Evolutionary conservation across 163 green algal species (phyloP).

Genomic region (Smithsoniella earleae): DNA sequence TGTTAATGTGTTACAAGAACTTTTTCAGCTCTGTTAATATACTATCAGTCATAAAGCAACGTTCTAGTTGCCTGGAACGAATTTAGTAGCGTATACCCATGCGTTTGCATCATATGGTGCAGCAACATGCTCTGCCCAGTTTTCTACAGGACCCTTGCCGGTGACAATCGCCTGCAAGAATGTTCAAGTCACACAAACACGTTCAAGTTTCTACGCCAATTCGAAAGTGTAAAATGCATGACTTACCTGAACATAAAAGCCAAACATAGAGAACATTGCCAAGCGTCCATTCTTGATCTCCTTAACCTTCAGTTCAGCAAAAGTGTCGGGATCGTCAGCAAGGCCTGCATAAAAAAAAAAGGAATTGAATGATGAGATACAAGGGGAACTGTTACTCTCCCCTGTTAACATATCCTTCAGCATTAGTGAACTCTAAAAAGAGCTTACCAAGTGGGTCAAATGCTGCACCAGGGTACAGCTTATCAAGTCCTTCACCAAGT

Average conservation of each 20-base stretch:
- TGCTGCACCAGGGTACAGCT: constrained; percentile 52
- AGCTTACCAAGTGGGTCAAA: constrained; percentile 68
- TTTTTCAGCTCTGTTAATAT: too few species aligned
- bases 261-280: constrained; percentile 76
- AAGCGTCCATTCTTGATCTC: constrained; percentile 82
- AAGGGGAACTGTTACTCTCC: too few species aligned
- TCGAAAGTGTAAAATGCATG: too few species aligned
- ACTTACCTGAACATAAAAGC: constrained; percentile 73
- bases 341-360: too few species aligned
- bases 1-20: too few species aligned
- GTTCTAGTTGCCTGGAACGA: constrained; percentile 6
- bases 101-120: constrained; percentile 59
- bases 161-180: constrained; percentile 86
- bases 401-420: too few species aligned
- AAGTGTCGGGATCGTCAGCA: constrained; percentile 45
- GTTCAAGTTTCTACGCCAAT: too few species aligned
- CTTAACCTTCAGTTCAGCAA: constrained; percentile 79
- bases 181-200: too few species aligned
- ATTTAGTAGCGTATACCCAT: constrained; percentile 33
- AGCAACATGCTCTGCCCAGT: constrained; percentile 64
- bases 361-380: too few species aligned
- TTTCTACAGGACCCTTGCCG: constrained; percentile 73
- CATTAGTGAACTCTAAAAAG: too few species aligned
- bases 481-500: constrained; percentile 56
- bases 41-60: too few species aligned